Percentiles rank a stretch among this genome's conserved stretches.
phyloP scores from a whole-genome alignment of 192 early-diverging fungal genomes.

The Thoreauomyces humboldtii region DNA sequence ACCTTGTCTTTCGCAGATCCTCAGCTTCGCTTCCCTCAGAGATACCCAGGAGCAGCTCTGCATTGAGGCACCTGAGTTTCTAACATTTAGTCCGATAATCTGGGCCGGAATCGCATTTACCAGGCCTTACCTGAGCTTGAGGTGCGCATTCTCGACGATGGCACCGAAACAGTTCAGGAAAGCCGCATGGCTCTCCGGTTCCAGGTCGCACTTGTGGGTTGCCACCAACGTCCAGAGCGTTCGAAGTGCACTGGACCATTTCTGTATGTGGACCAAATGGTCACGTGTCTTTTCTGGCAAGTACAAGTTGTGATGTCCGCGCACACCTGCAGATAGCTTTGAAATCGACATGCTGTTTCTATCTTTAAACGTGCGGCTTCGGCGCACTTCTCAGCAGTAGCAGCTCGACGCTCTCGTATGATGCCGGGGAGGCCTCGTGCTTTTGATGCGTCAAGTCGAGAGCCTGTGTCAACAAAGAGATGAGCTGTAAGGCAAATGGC shows the following conservation, averaged over 20 bases:
- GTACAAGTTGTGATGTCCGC: too few species aligned
- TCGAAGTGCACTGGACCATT: background rate
- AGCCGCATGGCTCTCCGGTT: background rate
- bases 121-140: slow-evolving; percentile 22
- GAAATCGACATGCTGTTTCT: background rate
- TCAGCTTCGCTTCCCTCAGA: background rate
- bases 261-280: background rate
- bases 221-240: background rate
- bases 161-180: slow-evolving; percentile 10
- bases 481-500: background rate
- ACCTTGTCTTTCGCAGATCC: too few species aligned
- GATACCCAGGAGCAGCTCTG: background rate
- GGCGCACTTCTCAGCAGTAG: background rate
- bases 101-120: too few species aligned
- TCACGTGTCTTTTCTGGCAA: too few species aligned
- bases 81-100: too few species aligned
- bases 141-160: slow-evolving; percentile 3
- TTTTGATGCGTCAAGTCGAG: slow-evolving; percentile 17
- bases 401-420: background rate
- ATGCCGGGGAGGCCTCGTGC: background rate
- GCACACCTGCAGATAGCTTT: too few species aligned
- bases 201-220: background rate
- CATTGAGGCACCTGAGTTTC: too few species aligned
- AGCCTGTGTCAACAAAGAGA: background rate
- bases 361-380: background rate